Percentiles rank a stretch among this genome's conserved stretches.
Evolutionary conservation across 2,329 filamentous ascomycete genomes (phyloP).

Genomic region (Corynespora cassiicola): DNA sequence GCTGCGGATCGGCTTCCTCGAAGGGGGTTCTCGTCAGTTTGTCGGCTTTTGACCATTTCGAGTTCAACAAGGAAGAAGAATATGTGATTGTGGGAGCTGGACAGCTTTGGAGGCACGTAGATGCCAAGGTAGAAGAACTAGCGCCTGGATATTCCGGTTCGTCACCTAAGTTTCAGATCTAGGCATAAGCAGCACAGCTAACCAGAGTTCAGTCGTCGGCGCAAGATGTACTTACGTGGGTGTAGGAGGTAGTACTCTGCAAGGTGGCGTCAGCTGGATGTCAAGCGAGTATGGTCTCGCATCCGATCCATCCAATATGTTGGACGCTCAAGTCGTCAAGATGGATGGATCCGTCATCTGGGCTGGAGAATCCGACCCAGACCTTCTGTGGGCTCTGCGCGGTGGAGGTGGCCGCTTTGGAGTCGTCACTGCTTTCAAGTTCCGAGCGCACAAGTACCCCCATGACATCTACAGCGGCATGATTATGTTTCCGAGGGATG

Average conservation of each 20-base stretch:
- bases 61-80: slow-evolving; percentile 38
- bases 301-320: slow-evolving; percentile 49
- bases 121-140: slow-evolving; percentile 40
- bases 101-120: slow-evolving; percentile 46
- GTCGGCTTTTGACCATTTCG: slow-evolving; percentile 45
- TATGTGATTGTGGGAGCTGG: slow-evolving; percentile 45
- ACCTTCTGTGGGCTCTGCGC: slow-evolving; percentile 51
- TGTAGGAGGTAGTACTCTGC: slow-evolving; percentile 45
- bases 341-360: slow-evolving; percentile 46
- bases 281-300: slow-evolving; percentile 46
- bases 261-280: slow-evolving; percentile 49
- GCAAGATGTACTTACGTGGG: slow-evolving; percentile 48
- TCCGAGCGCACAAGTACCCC: slow-evolving; percentile 32
- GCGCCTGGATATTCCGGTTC: slow-evolving; percentile 43
- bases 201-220: slow-evolving; percentile 31
- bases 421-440: slow-evolving; percentile 31
- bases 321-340: slow-evolving; percentile 48
- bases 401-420: slow-evolving; percentile 48
- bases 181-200: background rate
- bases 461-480: slow-evolving; percentile 24
- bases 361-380: slow-evolving; percentile 48
- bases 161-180: background rate
- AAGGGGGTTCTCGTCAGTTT: slow-evolving; percentile 47
- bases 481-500: slow-evolving; percentile 13
- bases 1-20: slow-evolving; percentile 45